Base-by-base conservation (phyloP, 2,329 filamentous ascomycete species). In the Cordyceps cicadae region DNA sequence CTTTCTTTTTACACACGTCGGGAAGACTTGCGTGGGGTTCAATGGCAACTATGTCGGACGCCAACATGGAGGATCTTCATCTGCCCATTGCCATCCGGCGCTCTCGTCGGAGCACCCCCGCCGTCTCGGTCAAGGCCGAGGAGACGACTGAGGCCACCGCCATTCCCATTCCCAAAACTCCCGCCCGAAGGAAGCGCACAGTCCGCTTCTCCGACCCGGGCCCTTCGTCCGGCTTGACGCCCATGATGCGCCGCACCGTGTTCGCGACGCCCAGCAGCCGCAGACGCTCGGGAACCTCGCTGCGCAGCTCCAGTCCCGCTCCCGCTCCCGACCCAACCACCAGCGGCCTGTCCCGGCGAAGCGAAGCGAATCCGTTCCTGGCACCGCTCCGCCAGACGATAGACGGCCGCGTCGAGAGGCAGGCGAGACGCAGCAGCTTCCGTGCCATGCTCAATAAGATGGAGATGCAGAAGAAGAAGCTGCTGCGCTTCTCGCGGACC, bases 151-250 rank as follows among this genome's bases (percentile, higher is more conserved):
- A 39, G 11, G 21, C 21, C 3, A n/a, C 26, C 3, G 29, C 24
- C 4, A 29, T 64, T 29, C 62, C 60, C 26, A 56, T 64, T 29
- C 62, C 60, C 26, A 56, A 60, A 17, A 75, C 73, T 2, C 73
- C 73, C 11, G 65, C 66, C 37, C 64, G 67, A 37, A 59, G 62
- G 1, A 81, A 76, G 66, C 81, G 80, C 64, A 75, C 75, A 61
- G 82, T 85, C 24, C 80, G 83, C 43, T 85, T 86, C 70, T 86
- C 84, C 0, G 82, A 86, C 46, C 81, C 82, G 9, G 82, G 80
- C 0, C 74, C 75, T 1, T 75, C 78, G 2, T 84, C 79, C 0
- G 83, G 84, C 2, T 70, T 87, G 32, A 86, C 84, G 1, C 84
- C 84, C 1, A 81, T 85, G 72, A 72, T 87, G 49, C 75, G 75